Percentiles rank a stretch among this genome's conserved stretches.
These are phyloP conservation scores for Geosmithia putterillii DNA, from an alignment of 2,329 filamentous ascomycete genomes.

Conservation along the genomic window DNA sequence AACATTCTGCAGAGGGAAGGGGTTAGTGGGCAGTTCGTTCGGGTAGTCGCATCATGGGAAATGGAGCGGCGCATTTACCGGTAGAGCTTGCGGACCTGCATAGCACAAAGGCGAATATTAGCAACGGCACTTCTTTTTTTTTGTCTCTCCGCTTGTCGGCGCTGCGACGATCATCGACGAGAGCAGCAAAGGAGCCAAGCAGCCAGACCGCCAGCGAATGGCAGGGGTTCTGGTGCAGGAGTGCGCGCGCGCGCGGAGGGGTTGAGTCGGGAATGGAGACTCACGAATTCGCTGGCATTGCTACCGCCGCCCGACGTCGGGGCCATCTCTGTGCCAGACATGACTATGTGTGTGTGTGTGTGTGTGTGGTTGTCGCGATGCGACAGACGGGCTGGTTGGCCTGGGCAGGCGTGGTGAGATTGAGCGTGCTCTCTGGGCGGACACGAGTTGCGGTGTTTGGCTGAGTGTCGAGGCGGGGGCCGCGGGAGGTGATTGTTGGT, in stretches of 20 bases:
- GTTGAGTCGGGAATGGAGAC: slow-evolving; percentile 23
- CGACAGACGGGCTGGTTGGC: too few species aligned
- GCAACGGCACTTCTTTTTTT: not conserved
- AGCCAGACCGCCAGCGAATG: not conserved
- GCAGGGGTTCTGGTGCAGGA: not conserved
- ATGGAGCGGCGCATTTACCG: slow-evolving; percentile 72
- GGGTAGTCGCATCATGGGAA: slow-evolving; percentile 1
- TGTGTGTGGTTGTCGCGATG: too few species aligned
- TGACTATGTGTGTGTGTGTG: not conserved
- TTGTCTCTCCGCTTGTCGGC: too few species aligned
- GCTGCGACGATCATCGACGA: too few species aligned
- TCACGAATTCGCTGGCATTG: slow-evolving; percentile 84
- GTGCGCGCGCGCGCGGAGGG: not conserved
- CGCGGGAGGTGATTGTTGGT: too few species aligned
- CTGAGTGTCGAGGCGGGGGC: too few species aligned
- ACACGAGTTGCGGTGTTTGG: too few species aligned
- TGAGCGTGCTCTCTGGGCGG: too few species aligned
- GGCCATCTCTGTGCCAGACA: slow-evolving; percentile 2
- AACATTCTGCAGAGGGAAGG: slow-evolving; percentile 63
- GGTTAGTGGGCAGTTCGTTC: not conserved
- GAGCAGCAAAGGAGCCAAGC: too few species aligned
- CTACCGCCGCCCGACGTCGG: slow-evolving; percentile 31
- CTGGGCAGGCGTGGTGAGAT: too few species aligned
- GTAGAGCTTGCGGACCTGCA: slow-evolving; percentile 94
- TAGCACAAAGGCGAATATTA: slow-evolving; percentile 4